Percentiles rank a stretch among this genome's conserved stretches.
These are phyloP conservation scores for Termitomyces sp. DNA, from an alignment of 768 basidiomycete species.

Conservation along the genomic window DNA sequence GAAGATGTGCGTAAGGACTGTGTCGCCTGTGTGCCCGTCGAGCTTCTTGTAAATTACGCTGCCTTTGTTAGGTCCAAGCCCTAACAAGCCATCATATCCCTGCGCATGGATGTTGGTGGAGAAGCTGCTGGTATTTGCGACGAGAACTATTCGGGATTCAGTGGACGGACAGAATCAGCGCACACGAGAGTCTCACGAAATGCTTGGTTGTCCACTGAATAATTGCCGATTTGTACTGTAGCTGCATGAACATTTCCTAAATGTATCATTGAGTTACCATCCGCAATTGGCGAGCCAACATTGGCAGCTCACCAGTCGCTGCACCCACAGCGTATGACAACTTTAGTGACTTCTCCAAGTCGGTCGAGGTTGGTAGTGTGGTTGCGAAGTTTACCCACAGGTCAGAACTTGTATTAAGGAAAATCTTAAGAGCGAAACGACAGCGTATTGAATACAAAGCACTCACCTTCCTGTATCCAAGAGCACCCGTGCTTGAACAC, in stretches of 20 bases:
- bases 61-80: slow-evolving; percentile 72
- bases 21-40: slow-evolving; percentile 43
- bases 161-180: background rate
- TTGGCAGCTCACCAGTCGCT: slow-evolving; percentile 42
- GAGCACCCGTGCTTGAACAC: slow-evolving; percentile 49
- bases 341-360: slow-evolving; percentile 50
- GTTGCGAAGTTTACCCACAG: slow-evolving; percentile 60
- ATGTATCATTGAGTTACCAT: background rate
- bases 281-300: no score
- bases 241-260: slow-evolving; percentile 54
- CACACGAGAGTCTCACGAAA: slow-evolving; percentile 42
- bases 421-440: background rate
- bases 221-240: slow-evolving; percentile 47
- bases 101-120: slow-evolving; percentile 52
- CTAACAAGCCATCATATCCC: slow-evolving; percentile 68
- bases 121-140: slow-evolving; percentile 57
- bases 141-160: slow-evolving; percentile 42
- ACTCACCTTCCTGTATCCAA: slow-evolving; percentile 74
- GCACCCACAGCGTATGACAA: slow-evolving; percentile 67
- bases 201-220: slow-evolving; percentile 57
- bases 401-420: slow-evolving; percentile 48
- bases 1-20: slow-evolving; percentile 62
- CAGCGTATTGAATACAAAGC: background rate
- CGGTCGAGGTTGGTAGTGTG: slow-evolving; percentile 40
- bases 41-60: slow-evolving; percentile 58